Base-by-base conservation (phyloP, 371 early-diverging fungal species). In the Mucor indicus region DNA sequence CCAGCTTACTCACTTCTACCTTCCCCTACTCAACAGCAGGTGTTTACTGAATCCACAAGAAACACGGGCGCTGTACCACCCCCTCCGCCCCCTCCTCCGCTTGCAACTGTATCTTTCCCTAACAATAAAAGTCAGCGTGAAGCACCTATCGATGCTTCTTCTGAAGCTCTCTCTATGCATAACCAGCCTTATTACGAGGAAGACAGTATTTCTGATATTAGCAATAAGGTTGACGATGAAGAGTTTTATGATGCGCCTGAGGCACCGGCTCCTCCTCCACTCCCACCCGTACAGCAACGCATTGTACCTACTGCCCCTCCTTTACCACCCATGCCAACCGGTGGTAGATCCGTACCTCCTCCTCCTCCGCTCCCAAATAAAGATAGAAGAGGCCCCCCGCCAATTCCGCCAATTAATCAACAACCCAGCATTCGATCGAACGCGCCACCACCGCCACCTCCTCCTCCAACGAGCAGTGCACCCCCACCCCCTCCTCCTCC, bases 361-460 rank as follows among this genome's bases (percentile, higher is more conserved):
- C 50, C 62, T 3, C 67, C 67, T 8, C 72, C 72, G 10, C 72
- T 67, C 31, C 42, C 63, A 39, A 66, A 64, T 13, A 49, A 48
- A 36, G 30, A 57, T 52, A 57, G 46, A 32, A 56, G 51, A 49
- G 35, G 35, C 4, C 35, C 35, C 4, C 64, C 69, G 37, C 69
- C 63, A 3, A 59, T 63, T n/a, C 63, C 62, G 20, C 62, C 60
- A n/a, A 32, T 31, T 10, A 42, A 30, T 1, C 58, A 52, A 33
- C 47, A 53, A 44, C 44, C 66, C 12, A 25, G 17, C 19, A 37
- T 27, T 10, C 25, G 36, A 25, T 35, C 44, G 24, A 15, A 21
- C 23, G 38, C 48, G 9, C 61, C 57, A 10, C 53, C 63, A 9
- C 66, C 66, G 9, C 72, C 72, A 24, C 64, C 69, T 27, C 24